These are phyloP conservation scores for Podaxis sp. DNA, from an alignment of 768 basidiomycete species.

Conservation along the genomic window DNA sequence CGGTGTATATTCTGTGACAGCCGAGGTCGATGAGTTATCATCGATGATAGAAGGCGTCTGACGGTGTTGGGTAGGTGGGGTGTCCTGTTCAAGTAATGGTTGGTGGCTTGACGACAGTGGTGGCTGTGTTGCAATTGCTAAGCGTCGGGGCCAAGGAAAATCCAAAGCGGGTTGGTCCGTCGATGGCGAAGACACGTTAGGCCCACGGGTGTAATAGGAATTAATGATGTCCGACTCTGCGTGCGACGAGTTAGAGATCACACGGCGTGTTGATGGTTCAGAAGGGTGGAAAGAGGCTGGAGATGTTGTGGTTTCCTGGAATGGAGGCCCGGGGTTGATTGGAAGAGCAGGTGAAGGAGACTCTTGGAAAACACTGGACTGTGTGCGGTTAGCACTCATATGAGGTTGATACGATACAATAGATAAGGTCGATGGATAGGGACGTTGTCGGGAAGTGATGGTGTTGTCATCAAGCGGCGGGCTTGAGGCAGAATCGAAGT, in stretches of 20 bases:
- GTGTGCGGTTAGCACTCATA: not conserved
- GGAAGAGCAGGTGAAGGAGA: slow-evolving; percentile 2
- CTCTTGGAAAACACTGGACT: slow-evolving; percentile 11
- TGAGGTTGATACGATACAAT: slow-evolving; percentile 8
- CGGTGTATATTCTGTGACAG: slow-evolving; percentile 7
- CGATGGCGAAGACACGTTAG: not conserved
- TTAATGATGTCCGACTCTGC: slow-evolving; percentile 13
- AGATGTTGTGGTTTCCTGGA: slow-evolving; percentile 8
- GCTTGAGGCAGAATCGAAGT: not conserved
- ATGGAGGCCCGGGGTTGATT: not conserved
- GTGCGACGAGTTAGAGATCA: slow-evolving; percentile 4
- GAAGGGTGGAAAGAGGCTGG: not conserved
- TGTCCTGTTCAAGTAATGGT: slow-evolving; percentile 1
- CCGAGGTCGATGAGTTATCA: slow-evolving; percentile 9
- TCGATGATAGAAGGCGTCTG: slow-evolving; percentile 8
- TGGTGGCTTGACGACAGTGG: not conserved
- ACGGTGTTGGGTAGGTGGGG: not conserved
- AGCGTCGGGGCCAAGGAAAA: slow-evolving; percentile 1
- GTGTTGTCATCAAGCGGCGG: slow-evolving; percentile 8
- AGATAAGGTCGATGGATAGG: slow-evolving; percentile 3
- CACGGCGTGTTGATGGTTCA: not conserved
- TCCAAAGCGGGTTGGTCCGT: slow-evolving; percentile 4
- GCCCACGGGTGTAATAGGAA: slow-evolving; percentile 4
- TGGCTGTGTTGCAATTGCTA: slow-evolving; percentile 8
- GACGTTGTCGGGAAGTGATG: not conserved